phyloP scores from a whole-genome alignment of 2,329 filamentous ascomycete species.

The Cephalotrichum gorgonifer region DNA sequence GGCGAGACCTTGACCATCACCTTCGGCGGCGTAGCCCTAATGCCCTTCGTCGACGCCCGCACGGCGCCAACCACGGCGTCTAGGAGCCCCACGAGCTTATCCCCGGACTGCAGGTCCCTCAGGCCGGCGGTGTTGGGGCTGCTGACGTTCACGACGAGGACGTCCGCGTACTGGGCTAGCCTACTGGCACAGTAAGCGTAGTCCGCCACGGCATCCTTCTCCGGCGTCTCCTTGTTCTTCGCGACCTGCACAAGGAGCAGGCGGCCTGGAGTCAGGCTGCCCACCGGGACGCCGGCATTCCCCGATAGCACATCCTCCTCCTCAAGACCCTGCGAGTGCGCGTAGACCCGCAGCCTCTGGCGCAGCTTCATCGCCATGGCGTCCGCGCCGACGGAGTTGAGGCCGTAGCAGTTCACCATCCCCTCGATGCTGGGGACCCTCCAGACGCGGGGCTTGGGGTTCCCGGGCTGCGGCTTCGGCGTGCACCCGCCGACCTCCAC shows the following conservation, averaged over 20 bases:
- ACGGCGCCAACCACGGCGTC: conserved; percentile 67
- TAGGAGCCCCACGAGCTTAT: conserved; percentile 72
- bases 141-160: conserved; percentile 96
- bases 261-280: conserved; percentile 66
- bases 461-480: conserved; percentile 77
- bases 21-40: conserved; percentile 55
- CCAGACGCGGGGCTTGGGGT: conserved; percentile 81
- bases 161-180: conserved; percentile 80
- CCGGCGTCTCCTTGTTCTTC: conserved; percentile 87
- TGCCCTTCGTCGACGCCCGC: conserved; percentile 46
- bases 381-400: conserved; percentile 87
- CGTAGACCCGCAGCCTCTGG: conserved; percentile 68
- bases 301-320: conserved; percentile 70
- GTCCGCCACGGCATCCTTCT: conserved; percentile 70
- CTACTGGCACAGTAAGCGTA: conserved; percentile 85
- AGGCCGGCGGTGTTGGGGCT: conserved; percentile 93
- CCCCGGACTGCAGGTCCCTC: conserved; percentile 73
- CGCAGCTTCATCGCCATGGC: conserved; percentile 71
- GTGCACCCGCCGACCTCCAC: conserved; percentile 92
- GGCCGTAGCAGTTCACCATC: conserved; percentile 89
- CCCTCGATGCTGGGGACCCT: conserved; percentile 73
- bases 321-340: conserved; percentile 57
- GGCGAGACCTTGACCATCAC: conserved; percentile 99
- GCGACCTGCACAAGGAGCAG: conserved; percentile 86
- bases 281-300: conserved; percentile 65